A percentile compares a stretch with the other conserved stretches of the same genome.
These are phyloP conservation scores for Pterocarpus santalinus DNA, from an alignment of 306 rosid species.

Conservation along the genomic window DNA sequence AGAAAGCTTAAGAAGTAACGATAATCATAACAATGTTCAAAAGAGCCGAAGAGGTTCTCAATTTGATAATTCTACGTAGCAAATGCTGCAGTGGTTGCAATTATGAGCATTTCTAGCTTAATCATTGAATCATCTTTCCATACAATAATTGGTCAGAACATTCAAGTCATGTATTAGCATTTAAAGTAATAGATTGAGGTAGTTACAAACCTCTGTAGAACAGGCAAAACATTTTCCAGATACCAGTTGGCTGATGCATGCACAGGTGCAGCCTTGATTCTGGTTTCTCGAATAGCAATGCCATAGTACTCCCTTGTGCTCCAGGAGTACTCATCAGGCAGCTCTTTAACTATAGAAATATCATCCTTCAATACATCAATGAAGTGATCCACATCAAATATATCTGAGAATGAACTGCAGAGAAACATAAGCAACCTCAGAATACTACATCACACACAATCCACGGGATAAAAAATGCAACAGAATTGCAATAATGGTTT, in stretches of 20 bases:
- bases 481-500: conserved; percentile 25
- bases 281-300: conserved; percentile 73
- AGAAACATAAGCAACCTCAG: conserved; percentile 44
- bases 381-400: conserved; percentile 99
- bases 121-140: conserved; percentile 1
- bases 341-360: conserved; percentile 83
- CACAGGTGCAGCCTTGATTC: conserved; percentile 94
- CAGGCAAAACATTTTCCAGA: conserved; percentile 85
- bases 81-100: conserved; percentile 34
- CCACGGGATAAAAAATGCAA: conserved; percentile 25
- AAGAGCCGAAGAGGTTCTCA: conserved; percentile 11
- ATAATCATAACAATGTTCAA: not conserved
- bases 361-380: conserved; percentile 86
- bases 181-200: conserved; percentile 49
- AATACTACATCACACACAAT: conserved; percentile 37
- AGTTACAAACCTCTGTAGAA: conserved; percentile 81
- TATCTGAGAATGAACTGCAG: conserved; percentile 90
- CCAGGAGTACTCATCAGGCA: conserved; percentile 86
- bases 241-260: conserved; percentile 96
- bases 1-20: conserved; percentile 9
- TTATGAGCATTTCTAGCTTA: conserved; percentile 7
- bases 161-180: conserved; percentile 36
- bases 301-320: conserved; percentile 93
- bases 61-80: not conserved
- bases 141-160: not conserved